A percentile compares a stretch with the other conserved stretches of the same genome.
These are phyloP conservation scores for Turnera subulata DNA, from an alignment of 345 rosid species.

Conservation along the genomic window DNA sequence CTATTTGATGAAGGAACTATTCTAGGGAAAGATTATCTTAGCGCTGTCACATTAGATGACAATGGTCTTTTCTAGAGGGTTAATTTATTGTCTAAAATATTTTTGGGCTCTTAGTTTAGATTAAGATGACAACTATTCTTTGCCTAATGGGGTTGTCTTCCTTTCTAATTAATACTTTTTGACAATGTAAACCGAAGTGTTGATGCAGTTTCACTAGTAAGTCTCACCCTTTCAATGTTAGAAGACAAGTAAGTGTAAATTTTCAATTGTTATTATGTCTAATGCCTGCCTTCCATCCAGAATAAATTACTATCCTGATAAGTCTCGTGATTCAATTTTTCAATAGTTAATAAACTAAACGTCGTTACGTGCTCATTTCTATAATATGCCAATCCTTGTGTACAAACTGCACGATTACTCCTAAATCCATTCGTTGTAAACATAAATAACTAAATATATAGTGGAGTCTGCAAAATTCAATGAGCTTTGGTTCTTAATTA, in stretches of 20 bases:
- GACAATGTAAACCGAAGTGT: conserved; percentile 7
- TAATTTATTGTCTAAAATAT: not conserved
- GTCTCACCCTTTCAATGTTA: conserved; percentile 15
- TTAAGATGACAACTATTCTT: conserved; percentile 10
- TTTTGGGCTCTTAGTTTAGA: not conserved
- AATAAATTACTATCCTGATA: conserved; percentile 14
- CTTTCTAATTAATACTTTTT: conserved; percentile 11
- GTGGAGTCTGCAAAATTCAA: no score
- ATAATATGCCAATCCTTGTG: no score
- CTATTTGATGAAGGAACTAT: conserved; percentile 52
- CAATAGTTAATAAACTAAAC: no score
- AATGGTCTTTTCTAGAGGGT: conserved; percentile 7
- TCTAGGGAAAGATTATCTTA: conserved; percentile 37
- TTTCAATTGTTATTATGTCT: conserved; percentile 6
- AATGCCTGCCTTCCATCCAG: no score
- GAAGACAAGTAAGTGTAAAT: conserved; percentile 22
- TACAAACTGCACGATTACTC: no score
- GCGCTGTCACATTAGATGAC: conserved; percentile 45
- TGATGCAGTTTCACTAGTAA: conserved; percentile 1
- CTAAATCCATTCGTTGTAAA: no score
- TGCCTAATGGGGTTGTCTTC: conserved; percentile 27
- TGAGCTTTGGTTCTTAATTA: no score
- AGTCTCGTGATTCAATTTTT: no score
- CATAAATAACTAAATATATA: no score
- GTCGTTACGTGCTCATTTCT: no score